Evolutionary conservation across 805 yeast species (phyloP).

Genomic region (Kazachstania africana): DNA sequence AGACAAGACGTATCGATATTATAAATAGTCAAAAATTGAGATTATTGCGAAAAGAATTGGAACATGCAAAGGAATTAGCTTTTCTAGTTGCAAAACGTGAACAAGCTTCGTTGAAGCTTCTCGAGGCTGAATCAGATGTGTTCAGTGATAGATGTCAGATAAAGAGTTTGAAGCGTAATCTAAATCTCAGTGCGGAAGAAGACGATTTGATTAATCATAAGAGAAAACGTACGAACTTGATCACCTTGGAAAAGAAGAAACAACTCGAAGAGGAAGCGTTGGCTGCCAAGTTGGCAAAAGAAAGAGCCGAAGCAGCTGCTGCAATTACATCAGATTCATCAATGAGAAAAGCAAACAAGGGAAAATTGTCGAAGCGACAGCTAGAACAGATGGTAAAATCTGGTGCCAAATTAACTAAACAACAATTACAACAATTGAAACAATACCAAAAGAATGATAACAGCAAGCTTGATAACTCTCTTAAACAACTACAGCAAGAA

Average conservation of each 20-base stretch:
- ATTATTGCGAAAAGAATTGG: constrained; percentile 61
- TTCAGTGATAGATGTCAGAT: constrained; percentile 65
- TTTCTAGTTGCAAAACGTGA: constrained; percentile 59
- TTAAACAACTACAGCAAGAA: constrained; percentile 5
- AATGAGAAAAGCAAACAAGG: constrained; percentile 6
- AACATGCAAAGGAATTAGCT: constrained; percentile 59
- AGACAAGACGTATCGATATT: constrained; percentile 88
- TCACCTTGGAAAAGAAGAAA: constrained; percentile 14
- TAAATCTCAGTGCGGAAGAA: constrained; percentile 74
- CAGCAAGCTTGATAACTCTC: not conserved
- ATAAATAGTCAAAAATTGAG: constrained; percentile 80
- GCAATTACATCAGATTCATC: constrained; percentile 8
- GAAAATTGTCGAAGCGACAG: constrained; percentile 12
- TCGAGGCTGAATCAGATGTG: constrained; percentile 51
- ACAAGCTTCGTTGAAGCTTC: constrained; percentile 33
- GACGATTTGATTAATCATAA: constrained; percentile 71
- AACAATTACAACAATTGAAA: constrained; percentile 6
- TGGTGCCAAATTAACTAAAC: constrained; percentile 16
- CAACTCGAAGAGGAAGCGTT: constrained; percentile 8
- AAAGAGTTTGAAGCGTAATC: constrained; percentile 60
- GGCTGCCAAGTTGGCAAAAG: constrained; percentile 9
- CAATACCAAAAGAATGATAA: constrained; percentile 2
- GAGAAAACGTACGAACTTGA: constrained; percentile 33
- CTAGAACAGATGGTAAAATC: constrained; percentile 12
- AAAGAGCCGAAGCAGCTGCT: constrained; percentile 11